A percentile compares a stretch with the other conserved stretches of the same genome.
Conservation (phyloP, 1,139 yeast species). For the Arxiozyma bovina region DNA sequence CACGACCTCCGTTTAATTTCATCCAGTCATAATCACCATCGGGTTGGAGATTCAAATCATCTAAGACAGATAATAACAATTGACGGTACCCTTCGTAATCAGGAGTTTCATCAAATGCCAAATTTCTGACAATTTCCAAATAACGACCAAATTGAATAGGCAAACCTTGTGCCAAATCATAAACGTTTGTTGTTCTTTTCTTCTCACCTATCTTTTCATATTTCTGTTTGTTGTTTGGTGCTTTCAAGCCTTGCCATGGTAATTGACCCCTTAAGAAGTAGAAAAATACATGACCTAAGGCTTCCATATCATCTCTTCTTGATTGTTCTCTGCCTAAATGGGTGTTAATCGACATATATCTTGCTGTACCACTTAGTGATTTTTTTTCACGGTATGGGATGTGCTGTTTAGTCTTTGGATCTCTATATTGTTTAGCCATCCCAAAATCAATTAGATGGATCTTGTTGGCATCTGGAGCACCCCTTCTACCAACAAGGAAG, state of each 20-base stretch:
- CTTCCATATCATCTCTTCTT: conserved; percentile 93
- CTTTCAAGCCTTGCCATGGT: conserved; percentile 97
- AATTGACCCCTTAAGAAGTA: conserved; percentile 91
- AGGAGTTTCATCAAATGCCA: conserved; percentile 70
- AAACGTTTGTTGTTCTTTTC: conserved; percentile 61
- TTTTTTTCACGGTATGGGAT: conserved; percentile 95
- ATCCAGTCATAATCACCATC: conserved; percentile 80
- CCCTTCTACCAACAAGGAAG: conserved; percentile 86
- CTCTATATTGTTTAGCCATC: conserved; percentile 89
- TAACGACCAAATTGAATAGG: conserved; percentile 77
- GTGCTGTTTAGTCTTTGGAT: conserved; percentile 90
- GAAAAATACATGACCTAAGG: conserved; percentile 88
- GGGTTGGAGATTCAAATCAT: conserved; percentile 44
- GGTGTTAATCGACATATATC: conserved; percentile 92
- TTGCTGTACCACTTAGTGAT: conserved; percentile 93
- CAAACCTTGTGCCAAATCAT: conserved; percentile 57
- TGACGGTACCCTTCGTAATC: conserved; percentile 66
- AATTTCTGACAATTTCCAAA: conserved; percentile 57
- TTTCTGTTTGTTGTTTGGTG: conserved; percentile 73
- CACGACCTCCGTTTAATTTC: conserved; percentile 71
- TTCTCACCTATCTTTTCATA: conserved; percentile 77
- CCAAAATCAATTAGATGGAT: conserved; percentile 97
- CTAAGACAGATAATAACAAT: conserved; percentile 53
- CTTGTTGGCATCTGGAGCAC: conserved; percentile 57
- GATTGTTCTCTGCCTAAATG: conserved; percentile 96